Evolutionary conservation across 148 eudicot species (phyloP), one percentile per base, ranked within the genome.

Genomic region (Mesembryanthemum crystallinum): DNA sequence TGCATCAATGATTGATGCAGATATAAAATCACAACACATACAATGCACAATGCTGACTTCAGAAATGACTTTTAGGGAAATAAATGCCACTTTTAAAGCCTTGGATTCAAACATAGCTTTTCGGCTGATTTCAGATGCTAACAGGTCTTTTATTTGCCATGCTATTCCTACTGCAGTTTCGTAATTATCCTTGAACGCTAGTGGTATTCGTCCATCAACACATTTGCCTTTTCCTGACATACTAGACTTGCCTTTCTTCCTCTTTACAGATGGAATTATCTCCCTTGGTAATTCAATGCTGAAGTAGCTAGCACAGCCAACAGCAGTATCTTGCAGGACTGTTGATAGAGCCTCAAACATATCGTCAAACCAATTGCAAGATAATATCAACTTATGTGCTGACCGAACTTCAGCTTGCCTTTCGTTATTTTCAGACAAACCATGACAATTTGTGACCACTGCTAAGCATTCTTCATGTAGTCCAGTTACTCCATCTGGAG

Each of bases 71-170:
- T 84, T 91, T 52, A 95, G 82, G 55, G 97, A 78, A 72, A 39
- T 60, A 68, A 87, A 76, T n/a, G 81, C 84, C 66, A n/a, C 21
- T 74, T 83, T 86, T 58, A 91, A 72, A 83, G 57, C 54, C 78
- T 76, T 77, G 82, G 91, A 89, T 69, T 81, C 74, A 68, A 92
- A 73, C 35, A 92, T 65, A 43, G 94, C 88, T 82, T 79, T 83
- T 59, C 88, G 75, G 64, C 90, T 76, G 72, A 65, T 70, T 58
- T 91, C 92, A 79, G 83, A 83, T 35, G 82, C 77, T 78, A 91
- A 89, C 69, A 95, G 74, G 81, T 95, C 98, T 84, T 89, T 92
- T 60, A 92, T 76, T 76, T 95, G 99, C 99, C 97, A 95, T 58
- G 92, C 89, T 76, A 90, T 73, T 76, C 97, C 97, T 61, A 66